These are phyloP conservation scores for Malassezia furfur DNA, from an alignment of 1,284 basidiomycete genomes.

Conservation along the genomic window DNA sequence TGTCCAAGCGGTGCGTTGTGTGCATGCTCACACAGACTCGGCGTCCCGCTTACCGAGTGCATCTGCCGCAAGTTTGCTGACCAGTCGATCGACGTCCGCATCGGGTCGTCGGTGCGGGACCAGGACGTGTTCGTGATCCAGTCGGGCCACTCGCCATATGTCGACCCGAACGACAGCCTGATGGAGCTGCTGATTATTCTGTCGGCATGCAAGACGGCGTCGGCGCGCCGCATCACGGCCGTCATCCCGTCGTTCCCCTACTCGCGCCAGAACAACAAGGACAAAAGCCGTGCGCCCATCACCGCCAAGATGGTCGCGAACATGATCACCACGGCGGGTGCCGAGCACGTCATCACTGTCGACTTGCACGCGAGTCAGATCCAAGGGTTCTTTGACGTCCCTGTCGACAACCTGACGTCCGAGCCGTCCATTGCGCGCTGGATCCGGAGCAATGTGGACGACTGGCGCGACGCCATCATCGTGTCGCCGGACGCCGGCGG, in stretches of 20 bases:
- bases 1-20: constrained; percentile 77
- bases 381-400: constrained; percentile 98
- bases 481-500: constrained; percentile 96
- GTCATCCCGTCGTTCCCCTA: constrained; percentile 98
- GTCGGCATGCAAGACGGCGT: constrained; percentile 92
- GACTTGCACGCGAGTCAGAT: constrained; percentile 97
- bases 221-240: constrained; percentile 89
- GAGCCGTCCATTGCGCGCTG: constrained; percentile 45
- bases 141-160: constrained; percentile 39
- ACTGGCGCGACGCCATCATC: constrained; percentile 80
- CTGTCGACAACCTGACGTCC: constrained; percentile 69
- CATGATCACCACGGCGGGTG: constrained; percentile 89
- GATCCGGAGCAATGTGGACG: constrained; percentile 76
- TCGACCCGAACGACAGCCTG: constrained; percentile 44
- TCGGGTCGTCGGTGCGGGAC: constrained; percentile 81
- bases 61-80: constrained; percentile 84
- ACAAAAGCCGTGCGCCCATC: constrained; percentile 89
- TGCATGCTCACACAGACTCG: constrained; percentile 57
- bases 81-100: constrained; percentile 64
- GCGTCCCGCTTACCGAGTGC: constrained; percentile 77
- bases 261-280: constrained; percentile 95
- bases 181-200: constrained; percentile 72
- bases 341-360: constrained; percentile 98
- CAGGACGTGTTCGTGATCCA: constrained; percentile 54
- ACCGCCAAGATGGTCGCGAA: constrained; percentile 97